Conservation (phyloP, 1,284 basidiomycete genomes). For the Kwoniella shivajii region DNA sequence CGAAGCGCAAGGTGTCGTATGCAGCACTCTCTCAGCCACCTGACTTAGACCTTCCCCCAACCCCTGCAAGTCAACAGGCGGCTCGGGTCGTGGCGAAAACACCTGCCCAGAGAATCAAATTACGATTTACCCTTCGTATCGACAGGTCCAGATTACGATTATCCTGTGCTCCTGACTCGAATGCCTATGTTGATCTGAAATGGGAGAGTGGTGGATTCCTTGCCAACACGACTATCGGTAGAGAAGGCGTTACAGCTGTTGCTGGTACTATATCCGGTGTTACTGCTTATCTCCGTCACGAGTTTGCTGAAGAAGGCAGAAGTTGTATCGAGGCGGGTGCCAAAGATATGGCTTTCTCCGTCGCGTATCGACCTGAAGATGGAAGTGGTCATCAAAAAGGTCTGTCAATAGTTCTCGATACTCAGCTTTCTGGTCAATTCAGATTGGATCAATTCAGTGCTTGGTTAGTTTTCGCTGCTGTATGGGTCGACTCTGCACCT, state of each 20-base stretch:
- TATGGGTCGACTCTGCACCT: conserved; percentile 49
- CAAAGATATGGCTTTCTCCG: conserved; percentile 47
- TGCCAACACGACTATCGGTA: conserved; percentile 71
- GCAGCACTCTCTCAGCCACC: conserved; percentile 16
- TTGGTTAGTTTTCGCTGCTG: conserved; percentile 47
- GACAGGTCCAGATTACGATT: conserved; percentile 81
- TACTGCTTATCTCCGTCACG: conserved; percentile 72
- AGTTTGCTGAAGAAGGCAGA: conserved; percentile 54
- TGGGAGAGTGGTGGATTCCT: conserved; percentile 93
- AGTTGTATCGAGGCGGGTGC: conserved; percentile 48
- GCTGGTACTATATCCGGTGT: conserved; percentile 77
- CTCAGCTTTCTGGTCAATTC: conserved; percentile 44
- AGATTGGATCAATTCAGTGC: conserved; percentile 46
- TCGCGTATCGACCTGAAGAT: conserved; percentile 25
- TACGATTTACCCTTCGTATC: conserved; percentile 76
- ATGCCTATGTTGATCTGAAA: conserved; percentile 77
- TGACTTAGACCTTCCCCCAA: conserved; percentile 5
- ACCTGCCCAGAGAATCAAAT: conserved; percentile 25
- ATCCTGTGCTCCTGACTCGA: conserved; percentile 83
- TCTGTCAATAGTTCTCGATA: conserved; percentile 56
- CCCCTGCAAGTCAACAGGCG: conserved; percentile 9
- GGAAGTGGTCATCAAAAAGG: conserved; percentile 52
- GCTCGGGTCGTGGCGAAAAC: conserved; percentile 4
- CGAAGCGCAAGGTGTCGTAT: conserved; percentile 21
- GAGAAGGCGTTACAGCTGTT: conserved; percentile 65